Percentiles rank a stretch among this genome's conserved stretches.
Evolutionary conservation across 2,329 filamentous ascomycete species (phyloP).

Genomic region (Albifimbria verrucaria): DNA sequence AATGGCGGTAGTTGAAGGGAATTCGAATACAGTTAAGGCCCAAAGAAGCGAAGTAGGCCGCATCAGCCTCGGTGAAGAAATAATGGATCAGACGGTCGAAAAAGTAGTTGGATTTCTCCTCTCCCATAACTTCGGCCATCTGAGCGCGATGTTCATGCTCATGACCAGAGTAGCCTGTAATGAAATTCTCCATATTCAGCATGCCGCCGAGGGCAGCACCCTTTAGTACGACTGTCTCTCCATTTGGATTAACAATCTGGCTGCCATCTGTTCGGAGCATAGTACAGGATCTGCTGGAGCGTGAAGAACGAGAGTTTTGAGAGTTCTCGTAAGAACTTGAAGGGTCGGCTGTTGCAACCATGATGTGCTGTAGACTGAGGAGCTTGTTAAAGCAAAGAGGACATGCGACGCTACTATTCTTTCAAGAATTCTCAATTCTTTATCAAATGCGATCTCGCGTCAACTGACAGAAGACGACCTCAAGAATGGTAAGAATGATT

Average conservation of each 20-base stretch:
- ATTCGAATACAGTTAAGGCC: slow-evolving; percentile 57
- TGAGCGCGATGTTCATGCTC: slow-evolving; percentile 53
- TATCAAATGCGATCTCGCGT: too few species aligned
- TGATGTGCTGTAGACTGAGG: too few species aligned
- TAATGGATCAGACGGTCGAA: slow-evolving; percentile 55
- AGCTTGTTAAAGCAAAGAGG: too few species aligned
- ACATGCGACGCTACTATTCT: too few species aligned
- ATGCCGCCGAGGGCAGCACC: slow-evolving; percentile 28
- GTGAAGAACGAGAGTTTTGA: neutral
- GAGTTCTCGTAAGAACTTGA: neutral
- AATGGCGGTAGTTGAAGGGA: slow-evolving; percentile 59
- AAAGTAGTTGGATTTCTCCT: slow-evolving; percentile 57
- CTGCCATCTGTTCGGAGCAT: slow-evolving; percentile 27
- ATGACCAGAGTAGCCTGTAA: slow-evolving; percentile 58
- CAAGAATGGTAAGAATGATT: too few species aligned
- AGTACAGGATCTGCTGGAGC: slow-evolving; percentile 16
- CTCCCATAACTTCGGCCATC: slow-evolving; percentile 49
- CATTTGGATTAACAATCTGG: slow-evolving; percentile 40
- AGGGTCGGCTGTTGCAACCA: neutral
- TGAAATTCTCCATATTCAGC: slow-evolving; percentile 58
- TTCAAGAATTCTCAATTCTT: too few species aligned
- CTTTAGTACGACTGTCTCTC: slow-evolving; percentile 41
- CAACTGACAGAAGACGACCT: too few species aligned
- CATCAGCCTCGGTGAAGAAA: slow-evolving; percentile 58
- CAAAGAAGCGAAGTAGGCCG: slow-evolving; percentile 52